Evolutionary conservation across 345 rosid species (phyloP).

Genomic region (Kandelia obovata): DNA sequence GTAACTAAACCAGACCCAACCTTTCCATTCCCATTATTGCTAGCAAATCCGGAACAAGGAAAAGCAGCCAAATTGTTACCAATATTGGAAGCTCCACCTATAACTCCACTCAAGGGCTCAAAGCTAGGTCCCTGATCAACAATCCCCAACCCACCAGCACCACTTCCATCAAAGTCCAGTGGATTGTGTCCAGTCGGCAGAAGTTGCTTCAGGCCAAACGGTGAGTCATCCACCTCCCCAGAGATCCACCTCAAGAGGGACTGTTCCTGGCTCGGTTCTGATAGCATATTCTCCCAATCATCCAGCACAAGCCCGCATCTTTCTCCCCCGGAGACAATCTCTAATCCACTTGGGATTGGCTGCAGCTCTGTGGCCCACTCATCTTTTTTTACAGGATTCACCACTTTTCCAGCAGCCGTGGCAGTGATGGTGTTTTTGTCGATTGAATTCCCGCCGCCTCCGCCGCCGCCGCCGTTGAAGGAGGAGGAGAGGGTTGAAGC

Average conservation of each 20-base stretch:
- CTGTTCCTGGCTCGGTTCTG: slow-evolving; percentile 46
- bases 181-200: slow-evolving; percentile 32
- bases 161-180: slow-evolving; percentile 41
- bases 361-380: slow-evolving; percentile 50
- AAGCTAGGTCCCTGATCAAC: slow-evolving; percentile 36
- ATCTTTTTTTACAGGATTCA: slow-evolving; percentile 28
- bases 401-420: slow-evolving; percentile 17
- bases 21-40: slow-evolving; percentile 31
- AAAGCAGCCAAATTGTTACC: slow-evolving; percentile 30
- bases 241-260: slow-evolving; percentile 45
- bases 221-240: slow-evolving; percentile 45
- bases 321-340: slow-evolving; percentile 30
- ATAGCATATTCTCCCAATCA: slow-evolving; percentile 51
- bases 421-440: slow-evolving; percentile 34
- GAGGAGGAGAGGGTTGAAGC: slow-evolving; percentile 68
- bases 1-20: slow-evolving; percentile 19
- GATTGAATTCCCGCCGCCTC: slow-evolving; percentile 26
- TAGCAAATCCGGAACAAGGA: slow-evolving; percentile 11
- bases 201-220: slow-evolving; percentile 37
- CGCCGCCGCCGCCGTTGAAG: slow-evolving; percentile 48
- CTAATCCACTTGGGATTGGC: slow-evolving; percentile 32
- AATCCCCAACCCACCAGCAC: slow-evolving; percentile 31
- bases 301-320: slow-evolving; percentile 44
- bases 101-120: slow-evolving; percentile 27
- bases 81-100: slow-evolving; percentile 17